These are phyloP conservation scores for Echria macrotheca DNA, from an alignment of 495 filamentous ascomycete species.

Conservation along the genomic window DNA sequence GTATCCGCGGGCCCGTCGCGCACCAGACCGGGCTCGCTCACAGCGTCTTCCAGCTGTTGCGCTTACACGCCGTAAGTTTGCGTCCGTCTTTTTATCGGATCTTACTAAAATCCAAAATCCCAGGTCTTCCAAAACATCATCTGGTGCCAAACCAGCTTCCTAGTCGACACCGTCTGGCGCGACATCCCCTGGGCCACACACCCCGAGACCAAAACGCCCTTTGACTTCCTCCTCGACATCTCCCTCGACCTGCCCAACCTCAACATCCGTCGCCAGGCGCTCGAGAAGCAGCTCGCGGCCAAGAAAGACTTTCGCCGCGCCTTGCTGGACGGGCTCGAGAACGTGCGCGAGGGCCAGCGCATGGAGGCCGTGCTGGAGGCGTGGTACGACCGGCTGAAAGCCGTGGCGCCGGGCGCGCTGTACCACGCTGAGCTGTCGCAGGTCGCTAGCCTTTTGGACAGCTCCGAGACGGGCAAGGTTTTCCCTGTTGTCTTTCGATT, in stretches of 20 bases:
- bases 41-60: background rate
- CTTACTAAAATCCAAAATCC: background rate
- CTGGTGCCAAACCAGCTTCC: background rate
- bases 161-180: background rate
- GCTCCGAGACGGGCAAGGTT: background rate
- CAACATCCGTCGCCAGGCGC: background rate
- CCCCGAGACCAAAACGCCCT: background rate
- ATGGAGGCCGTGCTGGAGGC: background rate
- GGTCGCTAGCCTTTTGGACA: background rate
- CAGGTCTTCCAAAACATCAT: slow-evolving; percentile 3
- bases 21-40: slow-evolving; percentile 3
- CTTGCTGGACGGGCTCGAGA: background rate
- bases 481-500: background rate
- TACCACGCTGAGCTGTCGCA: background rate
- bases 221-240: slow-evolving; percentile 1
- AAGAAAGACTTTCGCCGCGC: background rate
- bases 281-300: background rate
- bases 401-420: background rate
- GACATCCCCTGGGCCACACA: background rate
- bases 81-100: background rate
- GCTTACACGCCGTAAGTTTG: background rate
- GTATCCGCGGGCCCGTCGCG: background rate
- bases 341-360: background rate
- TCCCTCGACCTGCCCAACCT: background rate
- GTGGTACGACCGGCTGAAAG: background rate